Evolutionary conservation across 768 basidiomycete genomes (phyloP).

Genomic region (Favolaschia claudopus): DNA sequence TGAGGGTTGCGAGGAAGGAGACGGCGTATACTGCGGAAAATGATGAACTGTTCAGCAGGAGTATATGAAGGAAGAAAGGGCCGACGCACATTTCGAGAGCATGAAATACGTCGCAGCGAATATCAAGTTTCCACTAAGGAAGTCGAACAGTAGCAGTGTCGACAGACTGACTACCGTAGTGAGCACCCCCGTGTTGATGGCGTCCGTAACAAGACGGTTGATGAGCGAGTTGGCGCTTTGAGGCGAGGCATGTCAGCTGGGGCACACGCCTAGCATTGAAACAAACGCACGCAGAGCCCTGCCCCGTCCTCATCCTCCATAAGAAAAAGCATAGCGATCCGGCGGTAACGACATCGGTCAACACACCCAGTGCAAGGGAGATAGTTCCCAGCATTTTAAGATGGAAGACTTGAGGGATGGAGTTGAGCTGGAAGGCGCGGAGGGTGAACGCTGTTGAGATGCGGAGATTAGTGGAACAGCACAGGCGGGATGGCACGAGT

Average conservation of each 20-base stretch:
- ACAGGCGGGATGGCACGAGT: not conserved
- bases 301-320: slow-evolving; percentile 62
- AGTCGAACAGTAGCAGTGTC: slow-evolving; percentile 67
- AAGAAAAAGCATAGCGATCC: slow-evolving; percentile 66
- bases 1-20: slow-evolving; percentile 73
- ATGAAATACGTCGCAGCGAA: slow-evolving; percentile 71
- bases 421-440: slow-evolving; percentile 49
- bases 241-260: no score
- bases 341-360: slow-evolving; percentile 68
- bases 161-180: slow-evolving; percentile 59
- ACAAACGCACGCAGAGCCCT: slow-evolving; percentile 50
- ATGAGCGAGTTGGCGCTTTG: slow-evolving; percentile 71
- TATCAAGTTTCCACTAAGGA: slow-evolving; percentile 60
- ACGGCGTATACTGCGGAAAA: slow-evolving; percentile 50
- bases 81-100: slow-evolving; percentile 65
- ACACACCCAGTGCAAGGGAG: slow-evolving; percentile 60
- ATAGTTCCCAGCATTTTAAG: slow-evolving; percentile 59
- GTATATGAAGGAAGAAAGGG: slow-evolving; percentile 56
- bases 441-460: no score
- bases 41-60: slow-evolving; percentile 46
- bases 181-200: slow-evolving; percentile 70
- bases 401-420: slow-evolving; percentile 48
- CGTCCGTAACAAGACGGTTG: slow-evolving; percentile 62
- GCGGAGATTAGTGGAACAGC: slow-evolving; percentile 5
- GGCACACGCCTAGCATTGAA: no score